These are phyloP conservation scores for Cajanus cajan DNA, from an alignment of 306 rosid species.

Conservation along the genomic window DNA sequence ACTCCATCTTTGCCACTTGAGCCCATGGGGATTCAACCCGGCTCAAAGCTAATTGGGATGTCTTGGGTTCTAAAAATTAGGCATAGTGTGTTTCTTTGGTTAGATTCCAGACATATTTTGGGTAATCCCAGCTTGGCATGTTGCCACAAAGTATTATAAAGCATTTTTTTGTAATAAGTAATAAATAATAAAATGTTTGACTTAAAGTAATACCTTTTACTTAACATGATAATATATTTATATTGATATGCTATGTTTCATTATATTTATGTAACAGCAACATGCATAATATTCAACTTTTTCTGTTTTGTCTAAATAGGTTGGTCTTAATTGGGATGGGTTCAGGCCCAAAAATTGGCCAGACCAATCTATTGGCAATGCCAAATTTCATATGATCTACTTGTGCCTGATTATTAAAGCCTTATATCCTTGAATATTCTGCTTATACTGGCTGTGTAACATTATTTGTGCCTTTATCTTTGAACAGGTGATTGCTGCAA, in stretches of 20 bases:
- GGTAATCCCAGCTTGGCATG: background rate
- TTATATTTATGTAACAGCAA: background rate
- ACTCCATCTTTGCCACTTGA: background rate
- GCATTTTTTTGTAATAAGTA: background rate
- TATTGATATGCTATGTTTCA: background rate
- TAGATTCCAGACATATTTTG: background rate
- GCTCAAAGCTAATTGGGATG: background rate
- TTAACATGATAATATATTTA: conserved; percentile 3
- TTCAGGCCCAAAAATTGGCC: background rate
- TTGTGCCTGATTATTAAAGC: conserved; percentile 8
- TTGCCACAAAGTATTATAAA: background rate
- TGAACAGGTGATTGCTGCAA: conserved; percentile 85
- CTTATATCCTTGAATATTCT: background rate
- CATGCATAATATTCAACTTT: background rate
- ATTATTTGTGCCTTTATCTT: conserved; percentile 29
- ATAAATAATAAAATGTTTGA: background rate
- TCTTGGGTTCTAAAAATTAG: background rate
- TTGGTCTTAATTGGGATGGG: background rate
- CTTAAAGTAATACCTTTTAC: background rate
- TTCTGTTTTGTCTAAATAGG: background rate
- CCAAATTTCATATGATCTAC: background rate
- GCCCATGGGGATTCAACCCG: background rate
- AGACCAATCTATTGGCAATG: background rate
- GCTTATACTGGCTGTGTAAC: background rate
- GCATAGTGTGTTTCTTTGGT: background rate